phyloP scores from a whole-genome alignment of 257 asterid species.

The Plantago elongata region DNA sequence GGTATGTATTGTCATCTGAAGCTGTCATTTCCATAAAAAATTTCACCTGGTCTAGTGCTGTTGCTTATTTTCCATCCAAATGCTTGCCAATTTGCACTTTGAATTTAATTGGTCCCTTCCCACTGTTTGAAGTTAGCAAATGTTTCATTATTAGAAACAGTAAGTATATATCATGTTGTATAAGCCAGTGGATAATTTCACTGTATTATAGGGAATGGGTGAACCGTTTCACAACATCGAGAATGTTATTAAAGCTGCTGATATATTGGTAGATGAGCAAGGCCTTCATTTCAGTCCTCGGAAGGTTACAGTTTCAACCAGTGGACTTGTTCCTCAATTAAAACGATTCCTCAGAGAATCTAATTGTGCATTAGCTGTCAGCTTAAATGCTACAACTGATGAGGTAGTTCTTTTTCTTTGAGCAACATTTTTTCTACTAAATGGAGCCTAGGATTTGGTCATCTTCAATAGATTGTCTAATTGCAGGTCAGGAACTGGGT shows the following conservation, averaged over 20 bases:
- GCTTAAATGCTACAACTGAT: constrained; percentile 93
- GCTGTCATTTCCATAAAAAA: constrained; percentile 10
- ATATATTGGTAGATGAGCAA: constrained; percentile 85
- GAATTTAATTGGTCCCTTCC: too few species aligned
- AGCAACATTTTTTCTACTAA: neutral
- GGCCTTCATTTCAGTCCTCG: constrained; percentile 98
- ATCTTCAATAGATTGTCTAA: constrained; percentile 7
- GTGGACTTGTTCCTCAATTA: constrained; percentile 91
- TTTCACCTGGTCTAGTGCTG: constrained; percentile 2
- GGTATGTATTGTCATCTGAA: constrained; percentile 36
- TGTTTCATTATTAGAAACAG: neutral
- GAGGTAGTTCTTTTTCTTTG: constrained; percentile 46
- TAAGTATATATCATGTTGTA: neutral
- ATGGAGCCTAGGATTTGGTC: neutral
- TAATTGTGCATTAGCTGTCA: constrained; percentile 87
- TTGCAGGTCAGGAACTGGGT: constrained; percentile 94
- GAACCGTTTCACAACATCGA: constrained; percentile 94
- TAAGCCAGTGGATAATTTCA: neutral
- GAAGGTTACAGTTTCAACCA: constrained; percentile 88
- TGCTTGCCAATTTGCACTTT: too few species aligned
- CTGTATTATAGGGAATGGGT: constrained; percentile 79
- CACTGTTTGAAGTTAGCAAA: too few species aligned
- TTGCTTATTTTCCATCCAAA: neutral
- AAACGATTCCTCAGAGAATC: constrained; percentile 83
- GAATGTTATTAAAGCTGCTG: constrained; percentile 83